Evolutionary conservation across 345 rosid species (phyloP), one percentile per base, ranked within the genome.

Genomic region (Lepidium sativum): DNA sequence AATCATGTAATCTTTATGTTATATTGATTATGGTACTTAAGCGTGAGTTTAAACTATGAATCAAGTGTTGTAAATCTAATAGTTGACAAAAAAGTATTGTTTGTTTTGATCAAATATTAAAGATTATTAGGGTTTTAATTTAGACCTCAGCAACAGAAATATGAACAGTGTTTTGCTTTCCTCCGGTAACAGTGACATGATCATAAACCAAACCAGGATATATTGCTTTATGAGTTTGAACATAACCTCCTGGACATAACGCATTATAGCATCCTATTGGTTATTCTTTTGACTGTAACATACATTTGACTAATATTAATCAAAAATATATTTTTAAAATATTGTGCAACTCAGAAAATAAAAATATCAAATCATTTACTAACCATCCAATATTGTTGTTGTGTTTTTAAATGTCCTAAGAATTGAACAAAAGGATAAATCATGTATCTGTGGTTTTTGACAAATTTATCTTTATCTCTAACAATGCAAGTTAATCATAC

Each of bases 81-180:
- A 2, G 25, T 23, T 3, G 25, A 23, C 25, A 23, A 23, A 23
- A 23, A 23, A 39, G 3, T 5, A 23, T 23, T 23, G 43, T 39
- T 13, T 39, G 40, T 37, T 11, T 37, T 4, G 13, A 37, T 6
- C 43, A 14, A 41, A 41, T 17, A 8, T 41, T 41, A 6, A 14
- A 41, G 9, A 41, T 14, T 14, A 25, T 40, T 5, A 41, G 4
- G 10, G 23, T 34, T 50, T 50, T 7, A 34, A 20, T 54, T 4
- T 16, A 47, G 60, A 69, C 74, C 68, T 69, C 62, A 9, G 55
- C 54, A 27, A 61, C 74, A 61, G 68, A 69, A 53, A 69, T 68
- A 16, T 69, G 74, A 5, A 69, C 15, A 69, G 74, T 52, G 12
- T 61, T 57, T 3, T 13, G 62, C 23, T 18, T 8, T 42, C 47